Percentiles rank a stretch among this genome's conserved stretches.
Conservation (phyloP, 1,284 basidiomycete species). For the Cryptococcus sp. region DNA sequence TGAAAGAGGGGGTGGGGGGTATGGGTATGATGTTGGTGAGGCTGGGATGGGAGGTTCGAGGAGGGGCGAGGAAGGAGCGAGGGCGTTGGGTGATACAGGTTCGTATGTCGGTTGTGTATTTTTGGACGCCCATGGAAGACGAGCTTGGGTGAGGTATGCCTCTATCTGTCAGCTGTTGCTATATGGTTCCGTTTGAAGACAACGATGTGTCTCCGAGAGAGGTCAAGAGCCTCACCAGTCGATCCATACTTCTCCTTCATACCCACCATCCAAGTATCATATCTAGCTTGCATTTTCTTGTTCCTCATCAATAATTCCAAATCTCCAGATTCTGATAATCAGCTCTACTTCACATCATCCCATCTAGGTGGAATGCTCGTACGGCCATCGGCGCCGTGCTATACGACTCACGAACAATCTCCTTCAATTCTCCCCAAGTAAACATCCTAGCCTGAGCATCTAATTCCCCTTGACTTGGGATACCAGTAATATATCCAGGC, state of each 20-base stretch:
- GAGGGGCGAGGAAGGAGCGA: not conserved
- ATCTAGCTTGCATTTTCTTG: slow-evolving; percentile 37
- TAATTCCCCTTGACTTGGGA: slow-evolving; percentile 41
- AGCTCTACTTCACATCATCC: not conserved
- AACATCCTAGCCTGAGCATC: slow-evolving; percentile 43
- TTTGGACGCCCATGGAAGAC: slow-evolving; percentile 31
- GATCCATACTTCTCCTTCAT: slow-evolving; percentile 36
- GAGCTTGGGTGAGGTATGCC: slow-evolving; percentile 37
- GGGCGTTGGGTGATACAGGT: not conserved
- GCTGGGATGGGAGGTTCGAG: not conserved
- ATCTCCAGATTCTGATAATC: slow-evolving; percentile 15
- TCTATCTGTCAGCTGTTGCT: slow-evolving; percentile 19
- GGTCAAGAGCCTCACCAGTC: slow-evolving; percentile 27
- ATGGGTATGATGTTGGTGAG: not conserved
- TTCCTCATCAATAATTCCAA: slow-evolving; percentile 37
- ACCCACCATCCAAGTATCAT: slow-evolving; percentile 37
- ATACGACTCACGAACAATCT: slow-evolving; percentile 29
- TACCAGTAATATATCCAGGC: slow-evolving; percentile 27
- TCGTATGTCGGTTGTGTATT: not conserved
- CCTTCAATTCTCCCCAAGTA: slow-evolving; percentile 46
- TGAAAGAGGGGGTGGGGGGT: not conserved
- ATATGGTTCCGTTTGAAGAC: not conserved
- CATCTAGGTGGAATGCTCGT: too few relatives aligned
- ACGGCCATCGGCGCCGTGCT: too few relatives aligned
- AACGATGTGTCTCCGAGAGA: too few relatives aligned